These are phyloP conservation scores for Helotiales sp. DNA, from an alignment of 2,329 filamentous ascomycete genomes.

Conservation along the genomic window DNA sequence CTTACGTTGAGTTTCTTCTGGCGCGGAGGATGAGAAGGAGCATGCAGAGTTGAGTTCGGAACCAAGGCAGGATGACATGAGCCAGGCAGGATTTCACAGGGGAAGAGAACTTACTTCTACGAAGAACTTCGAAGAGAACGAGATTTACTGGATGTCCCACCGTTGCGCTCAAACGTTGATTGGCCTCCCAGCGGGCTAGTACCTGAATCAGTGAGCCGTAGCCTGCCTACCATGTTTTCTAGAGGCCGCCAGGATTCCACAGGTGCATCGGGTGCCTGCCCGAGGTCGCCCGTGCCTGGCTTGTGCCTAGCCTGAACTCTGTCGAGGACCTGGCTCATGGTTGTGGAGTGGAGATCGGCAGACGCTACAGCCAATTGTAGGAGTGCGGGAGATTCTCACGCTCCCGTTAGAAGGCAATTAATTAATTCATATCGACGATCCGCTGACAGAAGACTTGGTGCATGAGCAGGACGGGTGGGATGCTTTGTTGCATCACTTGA, in stretches of 20 bases:
- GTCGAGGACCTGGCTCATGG: not conserved
- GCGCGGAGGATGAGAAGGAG: not conserved
- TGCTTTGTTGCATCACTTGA: not conserved
- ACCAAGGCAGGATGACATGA: slow-evolving; percentile 7
- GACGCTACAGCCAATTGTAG: not conserved
- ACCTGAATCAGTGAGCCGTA: slow-evolving; percentile 1
- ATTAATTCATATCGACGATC: not conserved
- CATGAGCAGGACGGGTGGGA: not conserved
- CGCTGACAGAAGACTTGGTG: not conserved
- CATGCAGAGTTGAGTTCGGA: not conserved
- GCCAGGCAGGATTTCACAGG: not conserved
- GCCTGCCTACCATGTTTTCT: slow-evolving; percentile 2
- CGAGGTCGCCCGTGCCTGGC: slow-evolving; percentile 1
- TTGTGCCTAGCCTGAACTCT: not conserved
- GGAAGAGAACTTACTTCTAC: not conserved
- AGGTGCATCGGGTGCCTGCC: slow-evolving; percentile 1
- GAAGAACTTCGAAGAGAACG: too few species aligned
- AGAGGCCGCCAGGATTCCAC: not conserved
- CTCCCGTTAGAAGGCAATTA: not conserved
- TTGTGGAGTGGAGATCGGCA: slow-evolving; percentile 7
- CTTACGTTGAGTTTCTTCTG: slow-evolving; percentile 6
- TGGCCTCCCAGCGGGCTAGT: not conserved
- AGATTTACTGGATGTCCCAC: slow-evolving; percentile 2
- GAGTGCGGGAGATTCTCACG: not conserved
- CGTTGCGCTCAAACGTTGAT: slow-evolving; percentile 8